These are phyloP conservation scores for Coemansia sp. DNA, from an alignment of 192 early-diverging fungal species.

Conservation along the genomic window DNA sequence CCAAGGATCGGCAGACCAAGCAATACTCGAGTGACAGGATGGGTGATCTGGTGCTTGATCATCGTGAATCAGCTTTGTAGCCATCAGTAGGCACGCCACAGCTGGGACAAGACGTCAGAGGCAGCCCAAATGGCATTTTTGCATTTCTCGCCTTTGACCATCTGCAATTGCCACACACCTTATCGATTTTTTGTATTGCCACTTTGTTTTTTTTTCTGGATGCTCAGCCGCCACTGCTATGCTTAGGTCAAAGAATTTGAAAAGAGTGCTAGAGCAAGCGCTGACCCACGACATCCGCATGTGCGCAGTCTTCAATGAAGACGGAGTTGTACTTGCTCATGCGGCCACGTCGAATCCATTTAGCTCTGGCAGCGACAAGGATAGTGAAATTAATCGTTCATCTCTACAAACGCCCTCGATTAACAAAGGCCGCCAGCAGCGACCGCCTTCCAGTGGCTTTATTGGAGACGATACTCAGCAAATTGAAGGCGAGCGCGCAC, in stretches of 20 bases:
- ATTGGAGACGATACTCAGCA: neutral
- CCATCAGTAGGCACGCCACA: too few relatives aligned
- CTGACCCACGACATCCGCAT: slow-evolving; percentile 30
- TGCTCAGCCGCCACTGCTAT: too few relatives aligned
- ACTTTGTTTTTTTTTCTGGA: too few relatives aligned
- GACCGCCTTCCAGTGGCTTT: neutral
- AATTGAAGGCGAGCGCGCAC: neutral
- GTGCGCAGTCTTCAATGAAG: slow-evolving; percentile 41
- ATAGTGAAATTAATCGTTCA: neutral
- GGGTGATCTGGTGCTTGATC: too few relatives aligned
- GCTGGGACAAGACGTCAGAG: too few relatives aligned
- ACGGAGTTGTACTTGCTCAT: slow-evolving; percentile 43
- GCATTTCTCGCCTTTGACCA: too few relatives aligned
- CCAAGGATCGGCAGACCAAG: too few relatives aligned
- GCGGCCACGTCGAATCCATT: slow-evolving; percentile 4
- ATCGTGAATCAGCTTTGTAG: too few relatives aligned
- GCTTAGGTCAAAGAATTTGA: slow-evolving; percentile 43
- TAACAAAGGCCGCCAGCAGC: neutral
- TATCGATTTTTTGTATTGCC: too few relatives aligned
- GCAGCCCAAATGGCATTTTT: too few relatives aligned
- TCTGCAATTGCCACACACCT: too few relatives aligned
- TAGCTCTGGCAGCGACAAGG: neutral
- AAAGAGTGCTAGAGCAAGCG: slow-evolving; percentile 37
- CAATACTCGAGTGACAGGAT: too few relatives aligned
- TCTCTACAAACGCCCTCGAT: neutral